Conservation (phyloP, 2,329 filamentous ascomycete genomes). For the Tolypocladium amazonense region DNA sequence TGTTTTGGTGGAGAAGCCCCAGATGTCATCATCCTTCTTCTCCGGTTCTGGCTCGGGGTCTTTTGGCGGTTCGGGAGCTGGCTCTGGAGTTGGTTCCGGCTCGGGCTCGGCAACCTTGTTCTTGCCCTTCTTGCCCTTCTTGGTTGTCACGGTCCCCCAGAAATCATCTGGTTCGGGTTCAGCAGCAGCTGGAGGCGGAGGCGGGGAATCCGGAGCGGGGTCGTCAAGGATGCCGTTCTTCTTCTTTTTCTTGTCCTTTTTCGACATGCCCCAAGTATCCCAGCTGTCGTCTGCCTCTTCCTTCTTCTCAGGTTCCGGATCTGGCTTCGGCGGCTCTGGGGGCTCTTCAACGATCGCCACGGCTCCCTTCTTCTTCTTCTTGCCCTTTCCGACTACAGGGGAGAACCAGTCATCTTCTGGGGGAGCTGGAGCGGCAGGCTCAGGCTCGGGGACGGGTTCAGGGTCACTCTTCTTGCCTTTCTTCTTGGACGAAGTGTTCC, state of each 20-base stretch:
- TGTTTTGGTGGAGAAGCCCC: constrained; percentile 15
- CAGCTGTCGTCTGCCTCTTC: constrained; percentile 20
- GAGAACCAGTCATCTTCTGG: constrained; percentile 10
- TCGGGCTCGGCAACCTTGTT: constrained; percentile 8
- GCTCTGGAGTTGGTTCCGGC: constrained; percentile 15
- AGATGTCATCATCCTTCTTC: constrained; percentile 21
- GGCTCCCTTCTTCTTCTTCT: constrained; percentile 25
- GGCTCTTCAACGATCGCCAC: constrained; percentile 10
- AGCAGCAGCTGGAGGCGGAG: neutral
- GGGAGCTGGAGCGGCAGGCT: constrained; percentile 7
- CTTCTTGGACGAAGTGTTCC: constrained; percentile 23
- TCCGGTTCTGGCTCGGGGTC: constrained; percentile 12
- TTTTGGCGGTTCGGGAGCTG: constrained; percentile 9
- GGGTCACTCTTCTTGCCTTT: constrained; percentile 25
- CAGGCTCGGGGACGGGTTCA: neutral
- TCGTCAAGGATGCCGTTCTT: constrained; percentile 1
- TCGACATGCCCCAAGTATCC: constrained; percentile 16
- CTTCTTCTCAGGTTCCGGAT: constrained; percentile 15
- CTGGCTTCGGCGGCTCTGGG: constrained; percentile 9
- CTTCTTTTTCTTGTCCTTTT: constrained; percentile 24
- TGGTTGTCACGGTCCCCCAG: constrained; percentile 5
- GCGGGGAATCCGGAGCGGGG: constrained; percentile 1
- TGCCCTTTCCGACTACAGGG: constrained; percentile 16
- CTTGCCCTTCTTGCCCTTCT: constrained; percentile 26
- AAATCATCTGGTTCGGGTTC: neutral